Percentiles rank a stretch among this genome's conserved stretches.
Evolutionary conservation across 2,329 filamentous ascomycete genomes (phyloP).

Genomic region (Calycina marina): DNA sequence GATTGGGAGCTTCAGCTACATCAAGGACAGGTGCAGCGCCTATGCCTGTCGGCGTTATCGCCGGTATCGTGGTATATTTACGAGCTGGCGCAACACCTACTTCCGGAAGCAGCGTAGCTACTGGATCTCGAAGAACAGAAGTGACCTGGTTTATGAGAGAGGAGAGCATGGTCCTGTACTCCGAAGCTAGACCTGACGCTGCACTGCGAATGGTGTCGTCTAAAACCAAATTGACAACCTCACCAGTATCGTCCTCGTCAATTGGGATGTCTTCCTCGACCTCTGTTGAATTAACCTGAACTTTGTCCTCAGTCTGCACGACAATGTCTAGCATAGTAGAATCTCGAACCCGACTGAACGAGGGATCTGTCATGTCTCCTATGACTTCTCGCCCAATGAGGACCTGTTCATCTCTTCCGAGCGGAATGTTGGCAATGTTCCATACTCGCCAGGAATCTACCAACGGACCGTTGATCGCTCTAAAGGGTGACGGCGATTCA

Average conservation of each 20-base stretch:
- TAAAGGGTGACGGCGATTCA: constrained; percentile 31
- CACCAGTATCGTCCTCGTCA: constrained; percentile 8
- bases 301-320: constrained; percentile 29
- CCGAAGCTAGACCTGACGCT: constrained; percentile 13
- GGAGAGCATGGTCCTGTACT: constrained; percentile 26
- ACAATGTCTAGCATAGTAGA: constrained; percentile 59
- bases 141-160: constrained; percentile 35
- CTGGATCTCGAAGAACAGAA: constrained; percentile 31
- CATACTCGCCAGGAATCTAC: constrained; percentile 54
- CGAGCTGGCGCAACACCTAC: constrained; percentile 21
- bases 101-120: constrained; percentile 25
- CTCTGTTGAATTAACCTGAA: constrained; percentile 10
- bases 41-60: constrained; percentile 32
- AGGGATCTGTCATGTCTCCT: constrained; percentile 63
- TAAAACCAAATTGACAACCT: constrained; percentile 6
- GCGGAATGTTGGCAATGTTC: constrained; percentile 62
- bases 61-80: constrained; percentile 25
- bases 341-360: constrained; percentile 69
- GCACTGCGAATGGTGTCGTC: constrained; percentile 9
- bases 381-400: constrained; percentile 65
- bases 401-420: constrained; percentile 80
- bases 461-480: constrained; percentile 21
- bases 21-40: constrained; percentile 59
- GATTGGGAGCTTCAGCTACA: constrained; percentile 27
- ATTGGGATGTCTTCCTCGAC: constrained; percentile 12